These are phyloP conservation scores for Cordyceps cateniannulata DNA, from an alignment of 2,329 filamentous ascomycete genomes.

Conservation along the genomic window DNA sequence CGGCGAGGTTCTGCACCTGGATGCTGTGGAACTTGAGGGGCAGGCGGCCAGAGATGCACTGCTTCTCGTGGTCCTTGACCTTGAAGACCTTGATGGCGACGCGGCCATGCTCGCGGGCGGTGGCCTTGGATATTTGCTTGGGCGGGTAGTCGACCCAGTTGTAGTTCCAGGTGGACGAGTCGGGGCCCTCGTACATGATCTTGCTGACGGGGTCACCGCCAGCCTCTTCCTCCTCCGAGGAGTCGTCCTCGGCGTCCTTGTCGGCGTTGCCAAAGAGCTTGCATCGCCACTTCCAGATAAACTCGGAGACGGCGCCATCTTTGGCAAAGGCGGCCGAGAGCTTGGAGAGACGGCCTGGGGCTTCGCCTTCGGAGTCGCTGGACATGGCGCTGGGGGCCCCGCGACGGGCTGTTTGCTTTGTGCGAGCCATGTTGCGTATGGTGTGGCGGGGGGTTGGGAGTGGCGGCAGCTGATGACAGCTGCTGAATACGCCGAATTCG, in stretches of 20 bases:
- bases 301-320: slow-evolving; percentile 19
- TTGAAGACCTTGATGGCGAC: slow-evolving; percentile 41
- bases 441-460: too few relatives aligned
- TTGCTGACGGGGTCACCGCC: slow-evolving; percentile 28
- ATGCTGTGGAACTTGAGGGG: slow-evolving; percentile 35
- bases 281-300: slow-evolving; percentile 26
- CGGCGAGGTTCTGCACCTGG: slow-evolving; percentile 35
- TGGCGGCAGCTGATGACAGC: neutral
- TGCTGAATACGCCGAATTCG: neutral
- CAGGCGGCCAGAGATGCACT: slow-evolving; percentile 30
- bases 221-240: slow-evolving; percentile 16
- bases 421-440: neutral
- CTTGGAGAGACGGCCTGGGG: neutral
- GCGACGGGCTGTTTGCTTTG: neutral
- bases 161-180: slow-evolving; percentile 19
- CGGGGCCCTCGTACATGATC: slow-evolving; percentile 33
- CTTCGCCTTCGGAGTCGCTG: neutral
- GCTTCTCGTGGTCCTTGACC: slow-evolving; percentile 36
- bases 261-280: slow-evolving; percentile 20
- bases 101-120: slow-evolving; percentile 28
- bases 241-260: slow-evolving; percentile 15
- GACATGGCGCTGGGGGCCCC: neutral
- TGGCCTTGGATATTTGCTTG: slow-evolving; percentile 34
- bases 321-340: neutral
- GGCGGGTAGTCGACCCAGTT: slow-evolving; percentile 37